Evolutionary conservation across 495 filamentous ascomycete genomes (phyloP), one percentile per base, ranked within the genome.

Genomic region (Bryoglossum gracile): DNA sequence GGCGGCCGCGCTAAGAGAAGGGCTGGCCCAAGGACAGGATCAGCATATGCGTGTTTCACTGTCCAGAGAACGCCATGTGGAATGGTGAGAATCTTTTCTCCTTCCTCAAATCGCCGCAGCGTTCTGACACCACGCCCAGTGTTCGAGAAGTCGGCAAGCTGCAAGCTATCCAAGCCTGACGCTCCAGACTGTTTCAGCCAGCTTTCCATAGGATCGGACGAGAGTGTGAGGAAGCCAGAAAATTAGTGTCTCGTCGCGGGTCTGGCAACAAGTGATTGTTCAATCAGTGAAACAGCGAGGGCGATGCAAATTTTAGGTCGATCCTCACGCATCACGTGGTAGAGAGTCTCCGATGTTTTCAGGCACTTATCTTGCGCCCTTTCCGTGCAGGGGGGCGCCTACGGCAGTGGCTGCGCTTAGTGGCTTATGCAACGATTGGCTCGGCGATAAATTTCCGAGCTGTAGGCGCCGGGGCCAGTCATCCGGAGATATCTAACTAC

Each of bases 61-160:
- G 34, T 37, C 34, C 34, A 37, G 34, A 37, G 34, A 37, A 37
- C 34, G 34, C 34, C 14, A 16, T 16, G 34, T 37, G 34, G 34
- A 37, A 37, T 37, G 34, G 34, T 37, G 34, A 37, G 34, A 37
- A 37, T 8, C 34, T 37, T 37, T 37, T 37, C 34, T 37, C 34
- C 34, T 37, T 37, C 34, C 8, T 37, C 14, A 16, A 37, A 37
- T 37, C 34, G 34, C 34, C 34, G 34, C 34, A 37, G 14, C 34
- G 34, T 37, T 37, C 34, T 37, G 34, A 37, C 8, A 37, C 34
- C 34, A 17, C 34, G 34, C 8, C 34, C 34, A 9, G 34, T 37
- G 17, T 37, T 16, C 34, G 34, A 37, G 34, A 37, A 37, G 34
- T 37, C 34, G 34, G 34, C 34, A 37, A 37, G 34, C 34, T 37